Evolutionary conservation across 495 filamentous ascomycete species (phyloP), one percentile per base, ranked within the genome.

Genomic region (Neurospora sp.): DNA sequence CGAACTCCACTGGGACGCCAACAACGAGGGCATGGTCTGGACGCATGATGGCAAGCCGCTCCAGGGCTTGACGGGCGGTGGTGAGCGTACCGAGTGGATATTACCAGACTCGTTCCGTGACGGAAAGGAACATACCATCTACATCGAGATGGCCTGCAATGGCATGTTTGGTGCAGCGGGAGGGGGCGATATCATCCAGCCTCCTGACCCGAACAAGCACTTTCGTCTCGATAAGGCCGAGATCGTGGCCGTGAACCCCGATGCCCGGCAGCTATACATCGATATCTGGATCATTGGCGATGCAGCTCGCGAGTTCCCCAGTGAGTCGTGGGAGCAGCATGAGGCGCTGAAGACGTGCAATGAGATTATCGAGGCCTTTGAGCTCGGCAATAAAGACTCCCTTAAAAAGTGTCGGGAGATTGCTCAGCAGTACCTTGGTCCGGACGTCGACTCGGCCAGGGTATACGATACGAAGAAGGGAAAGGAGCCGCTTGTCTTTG

Each of bases 121-220:
- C 77, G 95, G 94, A 9, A 89, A 94, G 79, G 88, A 91, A 74
- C 96, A 99, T 79, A 88, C 84, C 10, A 91, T 98, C 74, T 99
- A 97, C 80, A 89, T 99, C 73, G 96, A 99, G 83, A 97, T 99
- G 92, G 96, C 96, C 16, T 98, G 96, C 81, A 99, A 99, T 82
- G 89, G 90, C 76, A 99, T 99, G 95, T 98, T 98, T 82, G 96
- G 96, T 70, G 98, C 97, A 82, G 91, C 93, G 0, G 85, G 90
- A 3, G 92, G 91, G 27, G 94, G 93, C 14, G 94, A 97, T 79
- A 88, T 84, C 7, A 98, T 97, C 71, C 93, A 97, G 78, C 94
- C 96, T 9, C 96, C 96, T 2, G 85, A 90, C 68, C 93, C 93
- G 20, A 88, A 97, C 81, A 91, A 86, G 76, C 92, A 90, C 76